These are phyloP conservation scores for Didymosphaeria variabile DNA, from an alignment of 2,329 filamentous ascomycete species.

Conservation along the genomic window DNA sequence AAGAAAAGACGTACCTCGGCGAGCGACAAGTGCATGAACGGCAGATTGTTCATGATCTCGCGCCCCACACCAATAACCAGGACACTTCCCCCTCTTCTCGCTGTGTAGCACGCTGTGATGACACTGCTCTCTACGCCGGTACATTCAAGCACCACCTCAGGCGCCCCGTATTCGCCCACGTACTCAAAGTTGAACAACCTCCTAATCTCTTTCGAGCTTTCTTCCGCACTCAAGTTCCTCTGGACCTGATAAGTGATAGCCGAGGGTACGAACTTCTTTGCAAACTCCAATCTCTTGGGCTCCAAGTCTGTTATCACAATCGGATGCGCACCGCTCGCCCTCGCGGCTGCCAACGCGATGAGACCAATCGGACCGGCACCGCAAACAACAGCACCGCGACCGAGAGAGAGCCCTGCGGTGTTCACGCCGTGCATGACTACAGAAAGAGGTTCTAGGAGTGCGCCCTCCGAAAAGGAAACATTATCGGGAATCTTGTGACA, in stretches of 20 bases:
- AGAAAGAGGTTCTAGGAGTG: constrained; percentile 70
- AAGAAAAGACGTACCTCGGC: constrained; percentile 59
- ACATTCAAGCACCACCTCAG: constrained; percentile 69
- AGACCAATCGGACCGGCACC: constrained; percentile 73
- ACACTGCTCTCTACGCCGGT: constrained; percentile 72
- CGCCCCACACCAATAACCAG: constrained; percentile 72
- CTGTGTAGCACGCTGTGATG: constrained; percentile 65
- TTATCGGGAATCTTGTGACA: constrained; percentile 61
- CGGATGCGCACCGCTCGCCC: constrained; percentile 70
- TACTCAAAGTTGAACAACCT: constrained; percentile 59
- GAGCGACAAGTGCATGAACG: constrained; percentile 72
- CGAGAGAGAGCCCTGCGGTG: constrained; percentile 62
- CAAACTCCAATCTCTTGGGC: constrained; percentile 64
- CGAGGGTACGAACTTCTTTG: constrained; percentile 64
- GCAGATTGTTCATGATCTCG: constrained; percentile 70
- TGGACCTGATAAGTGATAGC: constrained; percentile 65
- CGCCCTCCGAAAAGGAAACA: constrained; percentile 66
- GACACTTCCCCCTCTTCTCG: constrained; percentile 66
- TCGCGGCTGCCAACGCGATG: constrained; percentile 67
- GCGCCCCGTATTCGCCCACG: constrained; percentile 63
- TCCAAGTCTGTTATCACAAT: constrained; percentile 72
- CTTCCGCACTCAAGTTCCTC: constrained; percentile 54
- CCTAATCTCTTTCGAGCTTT: constrained; percentile 63
- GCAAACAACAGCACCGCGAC: constrained; percentile 65
- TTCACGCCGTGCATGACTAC: constrained; percentile 70